A percentile compares a stretch with the other conserved stretches of the same genome.
phyloP scores from a whole-genome alignment of 2,329 filamentous ascomycete genomes.

The Aureobasidium sp. region DNA sequence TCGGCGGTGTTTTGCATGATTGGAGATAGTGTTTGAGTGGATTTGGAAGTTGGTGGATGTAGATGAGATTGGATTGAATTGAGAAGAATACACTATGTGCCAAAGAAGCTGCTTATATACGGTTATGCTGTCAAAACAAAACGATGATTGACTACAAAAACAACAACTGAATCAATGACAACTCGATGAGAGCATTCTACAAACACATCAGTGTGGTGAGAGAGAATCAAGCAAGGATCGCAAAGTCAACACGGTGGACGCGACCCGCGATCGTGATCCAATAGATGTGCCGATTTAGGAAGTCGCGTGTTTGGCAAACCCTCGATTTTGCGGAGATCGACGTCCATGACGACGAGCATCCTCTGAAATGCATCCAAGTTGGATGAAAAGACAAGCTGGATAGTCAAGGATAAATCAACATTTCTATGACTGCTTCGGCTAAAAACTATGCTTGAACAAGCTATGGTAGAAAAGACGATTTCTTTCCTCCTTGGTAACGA shows the following conservation, averaged over 20 bases:
- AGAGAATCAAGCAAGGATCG: neutral
- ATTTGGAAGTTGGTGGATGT: neutral
- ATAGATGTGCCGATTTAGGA: neutral
- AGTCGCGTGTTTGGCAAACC: neutral
- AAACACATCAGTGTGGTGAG: neutral
- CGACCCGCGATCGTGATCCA: neutral
- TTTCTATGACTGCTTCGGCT: slow-evolving; percentile 1
- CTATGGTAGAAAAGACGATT: neutral
- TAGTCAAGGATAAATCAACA: neutral
- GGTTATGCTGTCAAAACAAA: neutral
- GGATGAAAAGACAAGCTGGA: neutral
- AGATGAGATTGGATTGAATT: neutral
- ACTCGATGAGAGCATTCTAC: neutral
- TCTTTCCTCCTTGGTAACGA: neutral
- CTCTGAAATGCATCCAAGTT: neutral
- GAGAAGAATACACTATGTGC: neutral
- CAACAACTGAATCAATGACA: neutral
- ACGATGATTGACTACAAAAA: neutral
- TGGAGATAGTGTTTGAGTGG: neutral
- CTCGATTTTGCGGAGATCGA: neutral
- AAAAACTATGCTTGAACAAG: neutral
- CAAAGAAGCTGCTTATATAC: neutral
- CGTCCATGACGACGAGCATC: neutral
- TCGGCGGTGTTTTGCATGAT: slow-evolving; percentile 16
- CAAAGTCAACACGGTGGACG: neutral